A percentile compares a stretch with the other conserved stretches of the same genome.
phyloP scores from a whole-genome alignment of 768 basidiomycete species.

The Tylopilus felleus region DNA sequence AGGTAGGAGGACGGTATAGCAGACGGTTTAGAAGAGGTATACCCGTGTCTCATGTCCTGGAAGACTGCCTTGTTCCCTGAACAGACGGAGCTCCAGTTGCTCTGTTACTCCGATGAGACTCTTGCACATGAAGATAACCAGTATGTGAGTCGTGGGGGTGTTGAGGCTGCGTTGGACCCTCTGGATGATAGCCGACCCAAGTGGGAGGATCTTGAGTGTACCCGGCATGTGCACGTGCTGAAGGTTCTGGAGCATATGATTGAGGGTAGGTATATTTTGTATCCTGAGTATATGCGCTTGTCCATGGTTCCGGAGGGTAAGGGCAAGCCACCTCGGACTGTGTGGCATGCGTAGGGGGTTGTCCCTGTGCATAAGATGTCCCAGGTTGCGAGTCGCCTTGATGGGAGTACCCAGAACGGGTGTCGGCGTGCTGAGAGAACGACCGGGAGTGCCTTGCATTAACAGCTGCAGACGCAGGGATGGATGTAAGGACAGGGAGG shows the following conservation, averaged over 20 bases:
- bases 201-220: conserved; percentile 16
- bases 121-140: conserved; percentile 17
- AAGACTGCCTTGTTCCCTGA: conserved; percentile 20
- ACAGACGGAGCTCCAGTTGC: conserved; percentile 3
- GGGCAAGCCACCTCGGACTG: conserved; percentile 16
- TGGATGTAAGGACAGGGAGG: conserved; percentile 8
- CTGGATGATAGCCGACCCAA: conserved; percentile 14
- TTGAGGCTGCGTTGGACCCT: conserved; percentile 14
- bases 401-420: conserved; percentile 19
- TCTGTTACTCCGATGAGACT: conserved; percentile 15
- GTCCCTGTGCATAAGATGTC: conserved; percentile 19
- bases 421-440: conserved; percentile 21
- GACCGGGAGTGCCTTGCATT: conserved; percentile 23
- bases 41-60: conserved; percentile 23
- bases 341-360: conserved; percentile 8
- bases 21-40: conserved; percentile 16
- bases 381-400: conserved; percentile 20
- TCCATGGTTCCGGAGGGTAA: conserved; percentile 18
- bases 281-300: conserved; percentile 23
- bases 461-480: conserved; percentile 12
- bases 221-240: conserved; percentile 11
- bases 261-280: conserved; percentile 23
- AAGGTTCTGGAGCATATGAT: conserved; percentile 14
- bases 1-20: conserved; percentile 13
- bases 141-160: conserved; percentile 19